Evolutionary conservation across 371 early-diverging fungal species (phyloP), one percentile per base, ranked within the genome.

Genomic region (Paraphysoderma sedebokerense): DNA sequence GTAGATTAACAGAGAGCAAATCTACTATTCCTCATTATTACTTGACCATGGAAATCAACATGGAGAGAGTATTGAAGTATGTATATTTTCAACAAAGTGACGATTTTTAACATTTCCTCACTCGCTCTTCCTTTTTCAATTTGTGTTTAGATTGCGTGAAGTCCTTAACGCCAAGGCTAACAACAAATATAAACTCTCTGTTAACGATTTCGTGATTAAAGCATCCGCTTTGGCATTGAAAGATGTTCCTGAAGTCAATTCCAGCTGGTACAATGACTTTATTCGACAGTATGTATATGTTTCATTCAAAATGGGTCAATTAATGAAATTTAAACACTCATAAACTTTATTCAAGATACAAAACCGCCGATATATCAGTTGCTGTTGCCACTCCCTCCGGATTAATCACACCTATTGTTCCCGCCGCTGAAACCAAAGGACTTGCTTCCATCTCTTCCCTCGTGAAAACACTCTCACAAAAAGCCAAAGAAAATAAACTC

Each of bases 131-230:
- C 48, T 17, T 9, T 41, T 47, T 48, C 13, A 39, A 46, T 46
- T n/a, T n/a, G n/a, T n/a, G n/a, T 32, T 31, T 54, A 84, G 79
- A 68, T 75, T 95, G 49, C 86, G 98, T 57, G 76, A 84, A 55
- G 80, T 78, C 15, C 72, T 97, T 47, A 97, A 97, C 77, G 74
- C 72, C 53, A 56, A 70, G 56, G 63, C 75, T 28, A 77, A 86
- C 51, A 92, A 86, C 47, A 76, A 84, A 59, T 90, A 79, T 79
- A 95, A 92, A 77, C 67, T 95, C 33, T 92, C 95, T 17, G 85
- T 98, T 65, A 98, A 98, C 62, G 98, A 98, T 68, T 95, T 98
- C 59, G 77, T 95, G 32, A 77, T 93, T 77, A 95, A 95, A 80
- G 93, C 98, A 0, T 74, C 90, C 34, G 83, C 85, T 39, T 72